phyloP scores from a whole-genome alignment of 208 protist genomes.

The Herpetomonas muscarum region DNA sequence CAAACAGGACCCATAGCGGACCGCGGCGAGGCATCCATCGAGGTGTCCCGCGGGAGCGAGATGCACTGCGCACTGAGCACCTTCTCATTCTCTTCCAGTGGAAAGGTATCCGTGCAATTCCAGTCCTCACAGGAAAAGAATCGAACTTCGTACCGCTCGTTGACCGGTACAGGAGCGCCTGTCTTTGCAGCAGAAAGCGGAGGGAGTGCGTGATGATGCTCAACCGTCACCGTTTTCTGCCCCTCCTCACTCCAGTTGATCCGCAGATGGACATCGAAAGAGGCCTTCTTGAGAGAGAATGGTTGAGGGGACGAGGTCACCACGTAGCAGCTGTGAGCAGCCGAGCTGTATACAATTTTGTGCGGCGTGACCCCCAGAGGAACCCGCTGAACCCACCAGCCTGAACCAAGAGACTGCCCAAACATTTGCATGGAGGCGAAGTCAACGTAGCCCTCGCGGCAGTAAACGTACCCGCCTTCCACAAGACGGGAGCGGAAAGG shows the following conservation, averaged over 20 bases:
- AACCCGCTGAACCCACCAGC: constrained; percentile 74
- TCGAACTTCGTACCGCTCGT: constrained; percentile 60
- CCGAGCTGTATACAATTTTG: constrained; percentile 66
- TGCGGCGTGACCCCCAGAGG: constrained; percentile 78
- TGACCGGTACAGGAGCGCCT: constrained; percentile 64
- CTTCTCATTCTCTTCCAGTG: constrained; percentile 80
- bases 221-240: constrained; percentile 31
- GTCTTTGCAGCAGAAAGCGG: constrained; percentile 21
- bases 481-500: constrained; percentile 55
- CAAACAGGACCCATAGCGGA: constrained; percentile 49
- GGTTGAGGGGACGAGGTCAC: constrained; percentile 57
- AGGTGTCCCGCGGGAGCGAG: constrained; percentile 45
- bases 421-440: constrained; percentile 70
- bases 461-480: constrained; percentile 69
- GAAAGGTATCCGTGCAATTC: constrained; percentile 34
- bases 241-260: constrained; percentile 54
- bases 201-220: constrained; percentile 32
- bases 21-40: constrained; percentile 19
- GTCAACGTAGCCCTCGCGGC: constrained; percentile 71
- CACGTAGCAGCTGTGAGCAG: constrained; percentile 64
- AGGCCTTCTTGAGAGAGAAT: constrained; percentile 57
- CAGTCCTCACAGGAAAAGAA: constrained; percentile 53
- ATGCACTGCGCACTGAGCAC: constrained; percentile 60
- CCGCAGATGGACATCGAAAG: constrained; percentile 81
- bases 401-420: constrained; percentile 29